Percentiles rank a stretch among this genome's conserved stretches.
phyloP scores from a whole-genome alignment of 768 basidiomycete genomes.

The Podaxis pistillaris region DNA sequence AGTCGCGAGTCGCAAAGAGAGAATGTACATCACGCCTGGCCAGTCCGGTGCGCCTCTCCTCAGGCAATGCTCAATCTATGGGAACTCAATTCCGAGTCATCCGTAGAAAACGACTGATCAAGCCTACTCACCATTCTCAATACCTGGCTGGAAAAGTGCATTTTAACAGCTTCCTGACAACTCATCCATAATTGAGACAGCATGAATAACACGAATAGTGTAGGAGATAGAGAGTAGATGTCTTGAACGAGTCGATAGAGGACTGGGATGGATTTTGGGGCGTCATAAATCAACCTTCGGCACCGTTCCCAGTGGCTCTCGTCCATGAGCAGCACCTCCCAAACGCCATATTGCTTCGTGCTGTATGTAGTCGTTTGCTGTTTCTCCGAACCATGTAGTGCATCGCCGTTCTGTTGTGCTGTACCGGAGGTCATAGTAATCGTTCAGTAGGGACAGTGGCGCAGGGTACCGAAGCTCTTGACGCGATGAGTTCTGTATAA shows the following conservation, averaged over 20 bases:
- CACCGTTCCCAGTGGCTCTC: neutral
- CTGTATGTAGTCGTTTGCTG: neutral
- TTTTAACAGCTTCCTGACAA: neutral
- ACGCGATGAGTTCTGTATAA: too few species aligned
- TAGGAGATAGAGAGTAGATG: constrained; percentile 20
- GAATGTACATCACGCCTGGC: neutral
- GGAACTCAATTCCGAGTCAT: neutral
- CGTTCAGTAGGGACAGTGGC: neutral
- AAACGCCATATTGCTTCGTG: constrained; percentile 1
- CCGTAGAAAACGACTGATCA: too few species aligned
- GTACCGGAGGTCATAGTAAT: neutral
- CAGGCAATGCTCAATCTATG: constrained; percentile 5
- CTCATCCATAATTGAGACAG: constrained; percentile 13
- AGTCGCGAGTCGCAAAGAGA: neutral
- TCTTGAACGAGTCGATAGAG: constrained; percentile 20
- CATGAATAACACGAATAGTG: constrained; percentile 19
- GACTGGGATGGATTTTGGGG: constrained; percentile 9
- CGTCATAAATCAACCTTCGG: neutral
- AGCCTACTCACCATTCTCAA: neutral
- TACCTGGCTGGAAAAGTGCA: constrained; percentile 10
- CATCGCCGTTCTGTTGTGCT: neutral
- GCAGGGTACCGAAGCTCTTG: too few species aligned
- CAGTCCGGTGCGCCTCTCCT: neutral
- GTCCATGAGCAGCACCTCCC: neutral
- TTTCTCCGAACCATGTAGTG: neutral